phyloP scores from a whole-genome alignment of 1,284 basidiomycete species.

The Thecaphora frezii region DNA sequence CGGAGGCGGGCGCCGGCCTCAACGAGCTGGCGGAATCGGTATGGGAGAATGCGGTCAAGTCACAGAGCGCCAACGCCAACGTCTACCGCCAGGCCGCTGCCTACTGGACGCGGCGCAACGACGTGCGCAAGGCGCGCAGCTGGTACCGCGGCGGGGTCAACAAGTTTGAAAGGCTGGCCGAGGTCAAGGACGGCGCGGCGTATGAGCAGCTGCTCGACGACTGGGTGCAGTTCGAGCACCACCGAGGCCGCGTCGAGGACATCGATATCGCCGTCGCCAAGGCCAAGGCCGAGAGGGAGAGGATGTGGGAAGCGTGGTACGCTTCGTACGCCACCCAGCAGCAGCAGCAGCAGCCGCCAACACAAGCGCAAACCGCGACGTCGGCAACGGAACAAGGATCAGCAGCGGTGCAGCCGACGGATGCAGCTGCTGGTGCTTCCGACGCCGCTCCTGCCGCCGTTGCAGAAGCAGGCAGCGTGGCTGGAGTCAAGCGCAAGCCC shows the following conservation, averaged over 20 bases:
- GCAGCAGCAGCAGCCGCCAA: constrained; percentile 66
- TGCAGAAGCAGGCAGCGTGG: neutral
- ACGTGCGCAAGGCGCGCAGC: constrained; percentile 38
- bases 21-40: constrained; percentile 44
- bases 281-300: constrained; percentile 62
- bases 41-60: constrained; percentile 39
- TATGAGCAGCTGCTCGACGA: constrained; percentile 78
- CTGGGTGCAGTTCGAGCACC: constrained; percentile 81
- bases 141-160: constrained; percentile 35
- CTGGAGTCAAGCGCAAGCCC: constrained; percentile 38
- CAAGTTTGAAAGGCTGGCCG: constrained; percentile 13
- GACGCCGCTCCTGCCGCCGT: constrained; percentile 2
- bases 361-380: constrained; percentile 2
- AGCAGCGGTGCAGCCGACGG: neutral
- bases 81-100: constrained; percentile 39
- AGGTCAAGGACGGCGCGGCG: constrained; percentile 3
- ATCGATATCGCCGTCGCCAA: constrained; percentile 66
- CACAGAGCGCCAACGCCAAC: constrained; percentile 32
- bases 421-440: neutral
- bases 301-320: constrained; percentile 62
- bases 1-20: constrained; percentile 34
- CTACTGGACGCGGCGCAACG: constrained; percentile 37
- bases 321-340: constrained; percentile 17
- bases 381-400: neutral
- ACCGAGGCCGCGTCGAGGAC: constrained; percentile 73